Evolutionary conservation across 352 stramenopile genomes (phyloP), one percentile per base, ranked within the genome.

Genomic region (Phytopythium oedochilum): DNA sequence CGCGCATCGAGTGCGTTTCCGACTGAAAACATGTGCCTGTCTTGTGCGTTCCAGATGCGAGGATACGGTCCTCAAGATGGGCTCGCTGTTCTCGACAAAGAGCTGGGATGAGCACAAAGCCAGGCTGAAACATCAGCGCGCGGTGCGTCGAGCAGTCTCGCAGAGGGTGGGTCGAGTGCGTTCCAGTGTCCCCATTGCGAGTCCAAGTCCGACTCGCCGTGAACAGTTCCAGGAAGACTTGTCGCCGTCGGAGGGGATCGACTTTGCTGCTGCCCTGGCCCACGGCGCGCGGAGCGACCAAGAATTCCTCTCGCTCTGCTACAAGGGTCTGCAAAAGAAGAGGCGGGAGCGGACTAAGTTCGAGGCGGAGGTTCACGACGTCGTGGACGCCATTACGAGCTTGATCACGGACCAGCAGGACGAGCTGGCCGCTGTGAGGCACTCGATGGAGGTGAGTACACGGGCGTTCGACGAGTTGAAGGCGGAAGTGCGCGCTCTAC

Each of bases 381-480:
- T 85, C 23, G 67, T 85, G 31, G 67, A 74, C 25, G 65, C 71
- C 14, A 69, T 82, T 55, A 78, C 69, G 17, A 61, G 23, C 29
- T 50, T 84, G 14, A 61, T 84, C 15, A 63, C 64, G 11, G 73
- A 84, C 35, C 74, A 85, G n/a, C 71, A 82, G 38, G 53, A 70
- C 15, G 63, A 70, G 18, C 47, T 70, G 28, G 29, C 48, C 31
- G 51, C 57, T 14, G 25, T 70, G 52, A 25, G 22, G 20, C 12
- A 43, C 44, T 14, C 29, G 53, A 18, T 53, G 32, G 20, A 29
- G 36, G 54, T 51, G 11, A 67, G 74, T 28, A 42, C 69, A 14
- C 39, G 61, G 23, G 40, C 61, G 45, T 55, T 81, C 6, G 38
- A 66, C 39, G 39, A 14, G 10, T 28, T 77, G 5, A 64, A 54